Percentiles rank a stretch among this genome's conserved stretches.
These are phyloP conservation scores for Primulina eburnea DNA, from an alignment of 257 asterid species.

Conservation along the genomic window DNA sequence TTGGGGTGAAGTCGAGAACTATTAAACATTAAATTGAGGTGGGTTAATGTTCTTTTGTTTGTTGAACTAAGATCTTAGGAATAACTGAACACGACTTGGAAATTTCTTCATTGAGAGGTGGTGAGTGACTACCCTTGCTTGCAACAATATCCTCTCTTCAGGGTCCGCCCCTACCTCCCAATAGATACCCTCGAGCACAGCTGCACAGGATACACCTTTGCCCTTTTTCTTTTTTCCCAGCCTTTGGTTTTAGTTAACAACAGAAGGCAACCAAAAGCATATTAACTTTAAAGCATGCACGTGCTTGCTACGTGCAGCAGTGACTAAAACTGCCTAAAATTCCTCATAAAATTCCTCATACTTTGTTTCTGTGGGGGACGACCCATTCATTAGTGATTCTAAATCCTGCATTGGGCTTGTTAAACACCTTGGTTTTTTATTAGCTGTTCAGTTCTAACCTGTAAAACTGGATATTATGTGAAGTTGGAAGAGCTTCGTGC, in stretches of 20 bases:
- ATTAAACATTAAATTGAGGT: no score
- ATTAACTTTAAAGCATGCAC: background rate
- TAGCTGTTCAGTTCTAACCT: slow-evolving; percentile 12
- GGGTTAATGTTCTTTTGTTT: no score
- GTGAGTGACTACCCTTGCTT: background rate
- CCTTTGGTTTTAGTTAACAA: background rate
- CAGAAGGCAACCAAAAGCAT: background rate
- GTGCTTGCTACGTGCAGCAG: background rate
- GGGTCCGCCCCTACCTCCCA: background rate
- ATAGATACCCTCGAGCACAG: background rate
- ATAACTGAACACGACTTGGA: background rate
- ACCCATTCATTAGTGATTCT: no score
- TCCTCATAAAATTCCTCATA: background rate
- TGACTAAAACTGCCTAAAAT: background rate
- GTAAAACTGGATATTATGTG: slow-evolving; percentile 19
- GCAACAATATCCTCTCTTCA: background rate
- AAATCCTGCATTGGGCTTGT: background rate
- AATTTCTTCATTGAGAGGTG: background rate
- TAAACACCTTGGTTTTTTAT: background rate
- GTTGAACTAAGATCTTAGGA: no score
- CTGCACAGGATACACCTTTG: background rate
- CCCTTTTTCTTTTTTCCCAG: background rate
- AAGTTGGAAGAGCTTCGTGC: slow-evolving; percentile 98
- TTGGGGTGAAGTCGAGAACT: background rate
- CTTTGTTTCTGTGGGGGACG: background rate